Conservation (phyloP, 179 eudicot species). For the Actinidia chinensis region DNA sequence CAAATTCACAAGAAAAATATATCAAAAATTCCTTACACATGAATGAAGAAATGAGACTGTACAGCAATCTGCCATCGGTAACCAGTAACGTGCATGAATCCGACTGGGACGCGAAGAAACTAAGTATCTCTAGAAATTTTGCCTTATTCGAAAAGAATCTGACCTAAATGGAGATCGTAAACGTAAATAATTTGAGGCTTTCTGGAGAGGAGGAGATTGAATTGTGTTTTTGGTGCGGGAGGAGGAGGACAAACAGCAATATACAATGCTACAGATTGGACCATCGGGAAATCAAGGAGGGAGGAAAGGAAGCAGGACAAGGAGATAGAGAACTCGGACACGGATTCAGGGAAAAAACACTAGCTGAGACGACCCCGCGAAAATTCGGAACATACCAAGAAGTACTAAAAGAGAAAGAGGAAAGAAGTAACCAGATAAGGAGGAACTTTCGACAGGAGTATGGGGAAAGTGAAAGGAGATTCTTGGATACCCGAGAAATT, state of each 20-base stretch:
- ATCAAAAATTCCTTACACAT: constrained; percentile 61
- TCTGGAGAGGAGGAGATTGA: not conserved
- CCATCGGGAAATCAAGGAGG: constrained; percentile 28
- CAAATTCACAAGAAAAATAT: constrained; percentile 10
- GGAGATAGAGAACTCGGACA: constrained; percentile 33
- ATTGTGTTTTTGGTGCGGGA: too few species aligned
- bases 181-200: constrained; percentile 9
- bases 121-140: constrained; percentile 7
- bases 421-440: constrained; percentile 25
- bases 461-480: constrained; percentile 55
- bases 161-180: constrained; percentile 23
- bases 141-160: constrained; percentile 50
- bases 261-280: constrained; percentile 29
- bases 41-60: constrained; percentile 55
- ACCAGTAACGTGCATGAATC: constrained; percentile 40
- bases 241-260: too few species aligned
- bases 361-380: constrained; percentile 35
- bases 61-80: constrained; percentile 42
- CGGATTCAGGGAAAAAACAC: constrained; percentile 55
- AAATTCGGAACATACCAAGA: constrained; percentile 54
- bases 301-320: constrained; percentile 32
- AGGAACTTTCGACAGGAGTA: constrained; percentile 47
- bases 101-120: constrained; percentile 1
- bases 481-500: constrained; percentile 42
- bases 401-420: not conserved